Percentiles rank a stretch among this genome's conserved stretches.
phyloP scores from a whole-genome alignment of 768 basidiomycete genomes.

The Lentinula raphanica region DNA sequence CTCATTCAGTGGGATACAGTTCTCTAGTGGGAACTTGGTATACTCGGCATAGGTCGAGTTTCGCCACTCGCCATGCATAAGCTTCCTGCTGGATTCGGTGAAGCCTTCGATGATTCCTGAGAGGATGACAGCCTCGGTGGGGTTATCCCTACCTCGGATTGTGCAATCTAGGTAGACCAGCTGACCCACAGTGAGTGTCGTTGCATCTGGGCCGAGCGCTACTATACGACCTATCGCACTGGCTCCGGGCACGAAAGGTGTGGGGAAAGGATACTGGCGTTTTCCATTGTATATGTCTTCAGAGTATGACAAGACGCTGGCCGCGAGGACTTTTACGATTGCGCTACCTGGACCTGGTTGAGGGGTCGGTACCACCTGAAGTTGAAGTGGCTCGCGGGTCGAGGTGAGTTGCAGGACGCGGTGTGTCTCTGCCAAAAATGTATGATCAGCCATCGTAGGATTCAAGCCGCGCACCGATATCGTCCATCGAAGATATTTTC shows the following conservation, averaged over 20 bases:
- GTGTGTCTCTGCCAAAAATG: background rate
- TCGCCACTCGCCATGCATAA: constrained; percentile 1
- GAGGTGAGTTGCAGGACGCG: background rate
- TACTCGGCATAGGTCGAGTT: background rate
- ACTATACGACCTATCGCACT: background rate
- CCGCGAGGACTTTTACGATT: background rate
- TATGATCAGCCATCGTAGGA: background rate
- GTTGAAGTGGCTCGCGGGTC: background rate
- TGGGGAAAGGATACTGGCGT: background rate
- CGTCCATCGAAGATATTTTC: no score
- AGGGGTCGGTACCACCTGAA: background rate
- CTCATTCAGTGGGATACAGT: background rate
- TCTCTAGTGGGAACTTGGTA: background rate
- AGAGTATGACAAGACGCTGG: background rate
- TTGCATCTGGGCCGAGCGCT: background rate
- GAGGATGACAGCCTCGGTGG: background rate
- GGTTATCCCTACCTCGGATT: background rate
- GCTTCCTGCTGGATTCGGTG: background rate
- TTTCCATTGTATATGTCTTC: background rate
- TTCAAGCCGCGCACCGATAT: background rate
- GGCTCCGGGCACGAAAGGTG: background rate
- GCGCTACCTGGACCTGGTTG: background rate
- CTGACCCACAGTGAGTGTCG: background rate
- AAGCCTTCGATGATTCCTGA: background rate
- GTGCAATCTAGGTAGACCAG: background rate